phyloP scores from a whole-genome alignment of 208 protist species.

The Trypanosoma lewisi region DNA sequence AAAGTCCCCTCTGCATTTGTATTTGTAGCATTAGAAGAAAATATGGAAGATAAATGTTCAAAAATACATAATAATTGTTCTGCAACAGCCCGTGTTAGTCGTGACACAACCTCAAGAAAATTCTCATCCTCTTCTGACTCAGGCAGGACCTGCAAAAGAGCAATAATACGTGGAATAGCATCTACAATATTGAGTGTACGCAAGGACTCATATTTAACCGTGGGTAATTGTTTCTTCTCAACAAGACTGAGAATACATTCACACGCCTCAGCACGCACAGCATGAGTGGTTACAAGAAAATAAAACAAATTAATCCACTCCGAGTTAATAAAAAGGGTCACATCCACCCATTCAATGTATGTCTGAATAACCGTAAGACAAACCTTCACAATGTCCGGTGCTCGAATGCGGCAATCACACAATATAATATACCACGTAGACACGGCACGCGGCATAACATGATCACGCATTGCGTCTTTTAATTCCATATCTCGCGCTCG shows the following conservation, averaged over 20 bases:
- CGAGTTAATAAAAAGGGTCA: conserved; percentile 51
- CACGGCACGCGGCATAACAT: conserved; percentile 53
- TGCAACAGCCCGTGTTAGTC: conserved; percentile 47
- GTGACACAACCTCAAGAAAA: conserved; percentile 51
- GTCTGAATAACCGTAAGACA: conserved; percentile 62
- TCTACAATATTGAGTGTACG: conserved; percentile 54
- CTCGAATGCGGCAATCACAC: conserved; percentile 44
- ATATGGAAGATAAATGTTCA: conserved; percentile 29
- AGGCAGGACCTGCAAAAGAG: conserved; percentile 47
- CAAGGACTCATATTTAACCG: conserved; percentile 61
- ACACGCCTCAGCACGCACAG: conserved; percentile 41
- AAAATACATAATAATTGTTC: conserved; percentile 61
- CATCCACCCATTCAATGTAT: conserved; percentile 83
- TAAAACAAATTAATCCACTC: conserved; percentile 77
- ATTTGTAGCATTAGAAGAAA: not conserved
- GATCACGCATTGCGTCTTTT: conserved; percentile 78
- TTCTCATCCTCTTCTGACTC: conserved; percentile 39
- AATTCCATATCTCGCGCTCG: conserved; percentile 66
- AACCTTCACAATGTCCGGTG: conserved; percentile 47
- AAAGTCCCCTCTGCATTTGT: not conserved
- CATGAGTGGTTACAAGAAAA: conserved; percentile 45
- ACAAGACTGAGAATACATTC: conserved; percentile 65
- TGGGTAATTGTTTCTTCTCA: conserved; percentile 79
- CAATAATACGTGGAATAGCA: conserved; percentile 52
- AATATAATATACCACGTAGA: conserved; percentile 59